Conservation (phyloP, 1,284 basidiomycete genomes). For the Apiotrichum veenhuisii region DNA sequence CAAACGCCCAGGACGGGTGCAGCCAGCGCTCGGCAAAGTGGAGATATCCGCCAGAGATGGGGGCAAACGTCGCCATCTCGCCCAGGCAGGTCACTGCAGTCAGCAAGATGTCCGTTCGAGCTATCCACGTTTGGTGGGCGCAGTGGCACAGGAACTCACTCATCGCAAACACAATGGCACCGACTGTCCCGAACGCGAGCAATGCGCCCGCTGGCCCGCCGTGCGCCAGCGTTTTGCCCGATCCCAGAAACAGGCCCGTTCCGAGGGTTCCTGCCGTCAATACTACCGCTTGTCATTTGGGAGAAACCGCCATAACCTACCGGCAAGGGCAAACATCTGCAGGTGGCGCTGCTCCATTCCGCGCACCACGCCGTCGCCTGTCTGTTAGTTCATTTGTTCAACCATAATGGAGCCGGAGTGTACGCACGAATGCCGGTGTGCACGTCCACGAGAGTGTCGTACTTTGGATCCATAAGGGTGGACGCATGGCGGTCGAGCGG, state of each 20-base stretch:
- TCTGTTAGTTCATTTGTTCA: too few species aligned
- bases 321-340: slow-evolving; percentile 32
- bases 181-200: slow-evolving; percentile 19
- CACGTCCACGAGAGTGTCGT: too few species aligned
- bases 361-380: slow-evolving; percentile 26
- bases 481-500: too few species aligned
- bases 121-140: too few species aligned
- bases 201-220: slow-evolving; percentile 51
- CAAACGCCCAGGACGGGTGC: slow-evolving; percentile 33
- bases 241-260: slow-evolving; percentile 75
- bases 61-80: too few species aligned
- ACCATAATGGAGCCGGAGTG: too few species aligned
- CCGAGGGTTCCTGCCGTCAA: slow-evolving; percentile 23
- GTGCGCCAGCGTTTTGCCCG: slow-evolving; percentile 56
- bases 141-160: slow-evolving; percentile 9
- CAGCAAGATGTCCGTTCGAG: too few species aligned
- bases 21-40: slow-evolving; percentile 34
- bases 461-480: too few species aligned
- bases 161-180: slow-evolving; percentile 25
- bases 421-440: slow-evolving; percentile 3
- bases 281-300: too few species aligned
- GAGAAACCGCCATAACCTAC: not conserved
- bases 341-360: slow-evolving; percentile 35
- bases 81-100: slow-evolving; percentile 8
- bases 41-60: too few species aligned